Percentiles rank a stretch among this genome's conserved stretches.
Conservation (phyloP, 257 asterid genomes). For the Penstemon davidsonii region DNA sequence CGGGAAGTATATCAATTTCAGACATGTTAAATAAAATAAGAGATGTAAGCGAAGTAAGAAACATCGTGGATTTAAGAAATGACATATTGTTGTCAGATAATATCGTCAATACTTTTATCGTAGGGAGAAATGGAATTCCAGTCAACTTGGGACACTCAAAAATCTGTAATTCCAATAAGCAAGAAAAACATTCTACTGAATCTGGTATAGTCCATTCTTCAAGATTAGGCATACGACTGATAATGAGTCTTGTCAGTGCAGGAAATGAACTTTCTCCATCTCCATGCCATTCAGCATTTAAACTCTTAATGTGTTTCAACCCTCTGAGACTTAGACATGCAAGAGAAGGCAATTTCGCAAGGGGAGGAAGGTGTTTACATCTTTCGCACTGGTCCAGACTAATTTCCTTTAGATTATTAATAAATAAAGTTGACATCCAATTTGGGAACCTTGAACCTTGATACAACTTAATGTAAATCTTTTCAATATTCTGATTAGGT, state of each 20-base stretch:
- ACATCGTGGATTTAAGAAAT: not conserved
- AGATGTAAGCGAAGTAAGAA: conserved; percentile 13
- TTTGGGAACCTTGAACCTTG: too few relatives aligned
- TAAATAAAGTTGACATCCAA: too few relatives aligned
- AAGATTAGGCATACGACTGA: too few relatives aligned
- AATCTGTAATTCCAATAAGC: fast-evolving
- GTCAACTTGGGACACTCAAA: not conserved
- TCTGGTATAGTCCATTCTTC: too few relatives aligned
- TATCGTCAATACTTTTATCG: not conserved
- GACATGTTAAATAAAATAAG: not conserved
- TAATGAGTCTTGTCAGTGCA: too few relatives aligned
- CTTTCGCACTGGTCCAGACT: too few relatives aligned
- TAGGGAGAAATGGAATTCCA: not conserved
- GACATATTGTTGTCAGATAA: too few relatives aligned
- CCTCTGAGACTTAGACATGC: not conserved
- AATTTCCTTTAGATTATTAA: too few relatives aligned
- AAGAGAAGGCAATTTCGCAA: conserved; percentile 26
- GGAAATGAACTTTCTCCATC: too few relatives aligned
- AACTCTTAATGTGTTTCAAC: conserved; percentile 5
- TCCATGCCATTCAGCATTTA: not conserved
- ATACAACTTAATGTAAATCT: too few relatives aligned
- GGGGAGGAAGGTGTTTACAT: not conserved
- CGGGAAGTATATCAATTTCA: not conserved
- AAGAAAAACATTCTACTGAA: too few relatives aligned
- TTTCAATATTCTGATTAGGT: too few relatives aligned